Percentiles rank a stretch among this genome's conserved stretches.
phyloP scores from a whole-genome alignment of 2,329 filamentous ascomycete genomes.

The Lachnellula arida region DNA sequence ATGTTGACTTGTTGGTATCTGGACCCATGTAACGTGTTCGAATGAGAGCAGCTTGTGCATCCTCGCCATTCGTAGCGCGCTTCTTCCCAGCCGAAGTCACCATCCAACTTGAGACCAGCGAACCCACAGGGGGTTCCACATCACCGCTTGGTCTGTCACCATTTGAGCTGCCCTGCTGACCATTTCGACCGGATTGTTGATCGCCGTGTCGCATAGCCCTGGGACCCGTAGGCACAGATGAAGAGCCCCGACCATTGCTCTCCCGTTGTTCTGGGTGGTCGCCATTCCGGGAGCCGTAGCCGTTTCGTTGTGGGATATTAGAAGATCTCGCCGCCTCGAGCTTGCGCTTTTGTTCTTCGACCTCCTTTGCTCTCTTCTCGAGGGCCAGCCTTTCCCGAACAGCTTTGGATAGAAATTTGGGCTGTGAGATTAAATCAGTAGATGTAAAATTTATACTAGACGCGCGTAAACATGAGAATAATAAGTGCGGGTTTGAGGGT shows the following conservation, averaged over 20 bases:
- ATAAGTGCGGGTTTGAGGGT: conserved; percentile 11
- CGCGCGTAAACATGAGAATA: conserved; percentile 26
- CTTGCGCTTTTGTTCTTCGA: conserved; percentile 55
- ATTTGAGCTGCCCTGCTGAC: neutral
- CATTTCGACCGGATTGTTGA: conserved; percentile 35
- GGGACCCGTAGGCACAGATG: conserved; percentile 63
- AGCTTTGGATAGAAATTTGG: conserved; percentile 80
- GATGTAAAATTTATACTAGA: conserved; percentile 20
- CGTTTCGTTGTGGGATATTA: conserved; percentile 17
- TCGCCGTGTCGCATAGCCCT: conserved; percentile 56
- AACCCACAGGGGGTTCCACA: conserved; percentile 29
- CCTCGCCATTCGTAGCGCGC: conserved; percentile 41
- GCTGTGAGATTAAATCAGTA: conserved; percentile 40
- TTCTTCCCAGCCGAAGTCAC: conserved; percentile 34
- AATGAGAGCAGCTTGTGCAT: conserved; percentile 69
- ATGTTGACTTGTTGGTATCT: conserved; percentile 79
- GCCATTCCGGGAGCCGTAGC: conserved; percentile 22
- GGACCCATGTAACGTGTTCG: conserved; percentile 87
- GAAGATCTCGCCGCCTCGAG: conserved; percentile 27
- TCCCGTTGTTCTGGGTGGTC: conserved; percentile 18
- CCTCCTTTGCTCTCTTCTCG: conserved; percentile 71
- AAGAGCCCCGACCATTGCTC: conserved; percentile 23
- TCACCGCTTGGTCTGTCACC: conserved; percentile 10
- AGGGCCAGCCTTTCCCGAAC: conserved; percentile 75
- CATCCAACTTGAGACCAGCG: conserved; percentile 24